Evolutionary conservation across 2,329 filamentous ascomycete species (phyloP).

Genomic region (Diaporthe sp.): DNA sequence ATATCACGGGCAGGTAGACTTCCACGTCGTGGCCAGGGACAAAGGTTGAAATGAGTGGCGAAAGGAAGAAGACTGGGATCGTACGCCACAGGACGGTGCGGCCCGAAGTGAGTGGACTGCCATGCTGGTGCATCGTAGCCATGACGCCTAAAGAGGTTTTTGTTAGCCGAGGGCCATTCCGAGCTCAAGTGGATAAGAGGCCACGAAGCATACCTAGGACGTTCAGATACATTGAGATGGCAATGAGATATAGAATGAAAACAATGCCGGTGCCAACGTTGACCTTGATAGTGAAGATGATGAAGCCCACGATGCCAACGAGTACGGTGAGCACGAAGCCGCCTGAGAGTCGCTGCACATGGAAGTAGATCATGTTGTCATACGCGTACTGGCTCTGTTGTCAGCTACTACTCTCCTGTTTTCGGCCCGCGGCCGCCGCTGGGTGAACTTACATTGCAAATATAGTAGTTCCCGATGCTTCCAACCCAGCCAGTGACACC

Average conservation of each 20-base stretch:
- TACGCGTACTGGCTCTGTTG: conserved; percentile 49
- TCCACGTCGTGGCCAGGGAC: conserved; percentile 64
- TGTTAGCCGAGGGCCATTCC: conserved; percentile 32
- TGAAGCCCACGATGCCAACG: conserved; percentile 61
- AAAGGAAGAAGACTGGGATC: conserved; percentile 68
- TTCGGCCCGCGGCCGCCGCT: too few species aligned
- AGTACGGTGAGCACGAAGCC: conserved; percentile 58
- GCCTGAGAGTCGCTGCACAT: conserved; percentile 59
- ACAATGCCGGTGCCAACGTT: conserved; percentile 62
- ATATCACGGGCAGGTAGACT: conserved; percentile 69
- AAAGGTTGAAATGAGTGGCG: conserved; percentile 69
- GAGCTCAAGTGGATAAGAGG: conserved; percentile 49
- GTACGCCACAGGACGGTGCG: conserved; percentile 67
- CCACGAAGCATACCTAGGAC: conserved; percentile 63
- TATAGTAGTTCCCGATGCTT: conserved; percentile 73
- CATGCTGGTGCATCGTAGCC: conserved; percentile 66
- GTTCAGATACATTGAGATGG: conserved; percentile 70
- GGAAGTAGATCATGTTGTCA: conserved; percentile 58
- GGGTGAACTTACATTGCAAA: conserved; percentile 51
- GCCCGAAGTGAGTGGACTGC: conserved; percentile 69
- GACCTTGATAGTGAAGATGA: conserved; percentile 61
- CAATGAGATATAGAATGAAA: conserved; percentile 71
- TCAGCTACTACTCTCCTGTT: not conserved
- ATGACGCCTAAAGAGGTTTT: conserved; percentile 49
- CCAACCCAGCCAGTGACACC: conserved; percentile 75